Percentiles rank a stretch among this genome's conserved stretches.
phyloP scores from a whole-genome alignment of 1,139 yeast species.

The Suhomyces bribrorum region DNA sequence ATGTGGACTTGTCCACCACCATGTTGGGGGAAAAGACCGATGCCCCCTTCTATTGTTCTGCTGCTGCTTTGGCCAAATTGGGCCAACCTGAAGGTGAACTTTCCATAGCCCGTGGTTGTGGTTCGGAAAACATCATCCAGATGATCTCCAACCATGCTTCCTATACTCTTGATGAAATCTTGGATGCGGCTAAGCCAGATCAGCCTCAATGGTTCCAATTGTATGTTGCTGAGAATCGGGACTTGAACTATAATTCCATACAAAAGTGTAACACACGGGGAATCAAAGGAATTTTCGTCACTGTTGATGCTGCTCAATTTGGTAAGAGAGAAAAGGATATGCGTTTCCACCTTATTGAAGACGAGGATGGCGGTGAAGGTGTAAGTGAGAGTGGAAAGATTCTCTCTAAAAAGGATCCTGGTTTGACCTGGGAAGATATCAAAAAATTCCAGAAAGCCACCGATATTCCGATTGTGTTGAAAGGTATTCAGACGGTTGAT shows the following conservation, averaged over 20 bases:
- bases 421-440: conserved; percentile 62
- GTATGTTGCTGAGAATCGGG: conserved; percentile 72
- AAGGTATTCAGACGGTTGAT: conserved; percentile 71
- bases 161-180: conserved; percentile 71
- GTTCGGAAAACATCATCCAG: conserved; percentile 65
- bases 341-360: conserved; percentile 55
- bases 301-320: conserved; percentile 91
- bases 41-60: conserved; percentile 71
- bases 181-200: conserved; percentile 51
- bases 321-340: conserved; percentile 85
- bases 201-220: conserved; percentile 88
- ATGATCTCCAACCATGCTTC: conserved; percentile 83
- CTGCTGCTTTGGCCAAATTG: conserved; percentile 78
- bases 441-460: conserved; percentile 58
- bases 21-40: conserved; percentile 43
- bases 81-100: conserved; percentile 81
- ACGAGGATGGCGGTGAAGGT: conserved; percentile 61
- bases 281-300: conserved; percentile 75
- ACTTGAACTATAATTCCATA: conserved; percentile 58
- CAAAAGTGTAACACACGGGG: conserved; percentile 75
- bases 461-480: conserved; percentile 62
- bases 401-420: conserved; percentile 72
- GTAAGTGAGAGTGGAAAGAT: conserved; percentile 90
- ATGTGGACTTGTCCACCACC: conserved; percentile 38
- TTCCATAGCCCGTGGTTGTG: conserved; percentile 74